Conservation (phyloP, 2,329 filamentous ascomycete species). For the Dichotomopilus funicola region DNA sequence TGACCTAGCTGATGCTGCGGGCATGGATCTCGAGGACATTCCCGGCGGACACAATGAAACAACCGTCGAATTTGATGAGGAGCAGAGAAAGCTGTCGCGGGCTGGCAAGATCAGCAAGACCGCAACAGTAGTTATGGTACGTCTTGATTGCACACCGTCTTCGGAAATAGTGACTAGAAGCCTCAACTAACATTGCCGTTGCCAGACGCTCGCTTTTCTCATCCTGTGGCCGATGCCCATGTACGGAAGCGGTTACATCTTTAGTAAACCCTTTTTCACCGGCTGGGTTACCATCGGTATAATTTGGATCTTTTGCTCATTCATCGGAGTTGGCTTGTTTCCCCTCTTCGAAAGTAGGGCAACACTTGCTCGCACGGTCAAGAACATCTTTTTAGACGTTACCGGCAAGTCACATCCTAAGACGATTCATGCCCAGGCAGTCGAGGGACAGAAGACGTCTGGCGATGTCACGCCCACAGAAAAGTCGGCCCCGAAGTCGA, state of each 20-base stretch:
- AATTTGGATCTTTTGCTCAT: conserved; percentile 70
- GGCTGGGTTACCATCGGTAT: conserved; percentile 74
- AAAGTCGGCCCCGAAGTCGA: conserved; percentile 21
- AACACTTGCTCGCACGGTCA: conserved; percentile 57
- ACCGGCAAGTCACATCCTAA: conserved; percentile 36
- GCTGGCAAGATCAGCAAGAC: conserved; percentile 31
- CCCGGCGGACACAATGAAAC: conserved; percentile 39
- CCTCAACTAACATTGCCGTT: background rate
- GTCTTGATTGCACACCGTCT: background rate
- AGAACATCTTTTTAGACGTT: conserved; percentile 56
- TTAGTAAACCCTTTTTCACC: conserved; percentile 74
- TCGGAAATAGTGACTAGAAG: background rate
- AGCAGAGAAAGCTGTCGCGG: conserved; percentile 30
- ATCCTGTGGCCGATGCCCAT: conserved; percentile 90
- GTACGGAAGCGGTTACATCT: conserved; percentile 77
- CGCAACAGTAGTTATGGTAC: conserved; percentile 29
- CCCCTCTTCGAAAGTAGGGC: conserved; percentile 72
- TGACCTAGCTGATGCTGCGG: conserved; percentile 57
- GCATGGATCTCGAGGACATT: conserved; percentile 59
- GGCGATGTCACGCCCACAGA: conserved; percentile 24
- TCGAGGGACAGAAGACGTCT: conserved; percentile 16
- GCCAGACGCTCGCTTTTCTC: conserved; percentile 58
- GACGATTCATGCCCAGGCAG: conserved; percentile 25
- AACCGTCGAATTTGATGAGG: conserved; percentile 35
- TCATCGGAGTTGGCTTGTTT: conserved; percentile 69